Percentiles rank a stretch among this genome's conserved stretches.
phyloP scores from a whole-genome alignment of 1,284 basidiomycete genomes.

The Irpex rosettiformis region DNA sequence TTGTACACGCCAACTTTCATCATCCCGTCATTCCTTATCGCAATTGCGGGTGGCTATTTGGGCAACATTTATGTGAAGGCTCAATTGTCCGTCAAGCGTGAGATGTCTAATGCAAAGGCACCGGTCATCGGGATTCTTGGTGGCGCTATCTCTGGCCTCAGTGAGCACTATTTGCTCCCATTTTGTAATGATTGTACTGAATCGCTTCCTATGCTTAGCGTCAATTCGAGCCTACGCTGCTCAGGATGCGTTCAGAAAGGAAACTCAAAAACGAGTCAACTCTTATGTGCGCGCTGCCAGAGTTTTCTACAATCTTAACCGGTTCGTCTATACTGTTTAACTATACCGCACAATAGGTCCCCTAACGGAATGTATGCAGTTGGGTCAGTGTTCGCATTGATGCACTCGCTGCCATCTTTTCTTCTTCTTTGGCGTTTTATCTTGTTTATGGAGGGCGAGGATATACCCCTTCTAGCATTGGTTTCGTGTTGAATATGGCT shows the following conservation, averaged over 20 bases:
- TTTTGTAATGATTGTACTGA: too few species aligned
- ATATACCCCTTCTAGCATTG: slow-evolving; percentile 37
- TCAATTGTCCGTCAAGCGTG: slow-evolving; percentile 70
- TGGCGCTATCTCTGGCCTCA: slow-evolving; percentile 60
- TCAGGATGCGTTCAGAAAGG: slow-evolving; percentile 41
- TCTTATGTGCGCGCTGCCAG: slow-evolving; percentile 43
- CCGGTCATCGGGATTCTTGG: slow-evolving; percentile 68
- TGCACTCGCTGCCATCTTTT: slow-evolving; percentile 39
- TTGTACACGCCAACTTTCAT: slow-evolving; percentile 38
- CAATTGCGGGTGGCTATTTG: slow-evolving; percentile 38
- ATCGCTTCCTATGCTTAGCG: slow-evolving; percentile 30
- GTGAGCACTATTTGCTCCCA: slow-evolving; percentile 26
- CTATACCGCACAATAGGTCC: neutral
- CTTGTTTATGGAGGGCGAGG: slow-evolving; percentile 36
- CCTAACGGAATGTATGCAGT: slow-evolving; percentile 21
- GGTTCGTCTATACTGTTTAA: neutral
- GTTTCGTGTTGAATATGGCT: slow-evolving; percentile 46
- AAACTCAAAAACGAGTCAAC: slow-evolving; percentile 46
- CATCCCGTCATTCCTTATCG: slow-evolving; percentile 35
- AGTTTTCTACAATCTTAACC: slow-evolving; percentile 53
- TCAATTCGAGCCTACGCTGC: slow-evolving; percentile 62
- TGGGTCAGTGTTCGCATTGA: slow-evolving; percentile 56
- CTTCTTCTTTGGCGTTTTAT: slow-evolving; percentile 46
- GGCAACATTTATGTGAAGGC: slow-evolving; percentile 57
- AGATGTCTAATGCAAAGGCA: slow-evolving; percentile 61